phyloP scores from a whole-genome alignment of 75 land plant species.

The Picea sitchensis region DNA sequence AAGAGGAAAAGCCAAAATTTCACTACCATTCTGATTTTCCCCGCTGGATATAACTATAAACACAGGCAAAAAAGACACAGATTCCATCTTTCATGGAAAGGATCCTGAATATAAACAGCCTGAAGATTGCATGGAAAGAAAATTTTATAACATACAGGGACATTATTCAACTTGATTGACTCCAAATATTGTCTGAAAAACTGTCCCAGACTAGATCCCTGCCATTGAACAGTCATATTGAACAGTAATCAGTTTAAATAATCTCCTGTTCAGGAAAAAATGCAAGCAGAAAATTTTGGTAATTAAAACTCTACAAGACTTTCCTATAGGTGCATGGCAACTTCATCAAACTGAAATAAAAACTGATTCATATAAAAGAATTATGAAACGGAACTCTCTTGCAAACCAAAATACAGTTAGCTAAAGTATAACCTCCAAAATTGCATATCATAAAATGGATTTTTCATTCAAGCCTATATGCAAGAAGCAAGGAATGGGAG shows the following conservation, averaged over 20 bases:
- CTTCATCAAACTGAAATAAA: not conserved
- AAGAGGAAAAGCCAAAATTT: not conserved
- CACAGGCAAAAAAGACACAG: not conserved
- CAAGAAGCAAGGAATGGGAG: not conserved
- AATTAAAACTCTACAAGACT: not conserved
- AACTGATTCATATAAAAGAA: not conserved
- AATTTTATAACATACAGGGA: slow-evolving; percentile 42
- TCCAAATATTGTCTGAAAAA: slow-evolving; percentile 89
- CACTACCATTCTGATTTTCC: not conserved
- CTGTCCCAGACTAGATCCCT: slow-evolving; percentile 98
- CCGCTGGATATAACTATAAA: not conserved
- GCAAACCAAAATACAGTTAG: not conserved
- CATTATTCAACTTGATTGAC: slow-evolving; percentile 92
- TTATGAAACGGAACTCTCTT: not conserved
- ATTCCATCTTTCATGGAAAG: not conserved
- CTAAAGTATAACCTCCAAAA: not conserved
- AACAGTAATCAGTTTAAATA: slow-evolving; percentile 3
- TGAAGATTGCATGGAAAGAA: not conserved
- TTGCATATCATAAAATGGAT: not conserved
- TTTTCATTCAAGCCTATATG: not conserved
- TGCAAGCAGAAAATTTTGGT: not conserved
- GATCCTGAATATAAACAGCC: not conserved
- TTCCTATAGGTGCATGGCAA: not conserved
- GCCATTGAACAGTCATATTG: slow-evolving; percentile 4
- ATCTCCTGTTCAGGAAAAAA: not conserved